Percentiles rank a stretch among this genome's conserved stretches.
These are phyloP conservation scores for Dictyostelium discoideum DNA, from an alignment of 78 protist genomes.

Conservation along the genomic window dicty_2.7 NC_007088.5:6511501-6512000, in stretches of 20 bases:
- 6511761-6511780: slow-evolving; percentile 47
- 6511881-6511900: slow-evolving; percentile 73
- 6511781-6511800: slow-evolving; percentile 36
- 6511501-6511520: slow-evolving; percentile 46
- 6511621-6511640: background rate
- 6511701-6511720: slow-evolving; percentile 47
- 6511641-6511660: background rate
- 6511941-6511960: slow-evolving; percentile 7
- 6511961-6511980: slow-evolving; percentile 50
- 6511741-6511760: slow-evolving; percentile 56
- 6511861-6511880: background rate
- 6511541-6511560: slow-evolving; percentile 31
- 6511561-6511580: background rate
- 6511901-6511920: slow-evolving; percentile 58
- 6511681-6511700: background rate
- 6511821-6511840: slow-evolving; percentile 52
- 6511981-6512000: slow-evolving; percentile 51
- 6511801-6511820: slow-evolving; percentile 37
- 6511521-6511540: slow-evolving; percentile 12
- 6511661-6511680: background rate
- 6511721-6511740: slow-evolving; percentile 27
- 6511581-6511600: slow-evolving; percentile 40
- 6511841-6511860: slow-evolving; percentile 23
- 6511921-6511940: slow-evolving; percentile 53
- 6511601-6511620: slow-evolving; percentile 31